Percentiles rank a stretch among this genome's conserved stretches.
phyloP scores from a whole-genome alignment of 805 yeast species.

The Starmerella bacillaris region DNA sequence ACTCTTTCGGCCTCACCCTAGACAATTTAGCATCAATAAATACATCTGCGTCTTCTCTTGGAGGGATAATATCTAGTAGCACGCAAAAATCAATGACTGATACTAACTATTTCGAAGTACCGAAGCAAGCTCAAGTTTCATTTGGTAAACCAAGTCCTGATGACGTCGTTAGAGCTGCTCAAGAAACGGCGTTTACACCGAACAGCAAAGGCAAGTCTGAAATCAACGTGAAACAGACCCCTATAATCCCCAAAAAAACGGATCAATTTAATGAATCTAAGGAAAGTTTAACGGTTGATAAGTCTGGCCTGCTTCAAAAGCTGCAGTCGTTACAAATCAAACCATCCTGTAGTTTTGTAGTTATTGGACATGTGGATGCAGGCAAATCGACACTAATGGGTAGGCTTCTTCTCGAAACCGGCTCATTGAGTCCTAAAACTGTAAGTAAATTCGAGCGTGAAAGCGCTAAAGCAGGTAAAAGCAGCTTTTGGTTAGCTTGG shows the following conservation, averaged over 20 bases:
- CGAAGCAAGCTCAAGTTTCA: constrained; percentile 30
- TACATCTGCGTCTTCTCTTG: no score
- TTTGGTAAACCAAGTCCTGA: constrained; percentile 58
- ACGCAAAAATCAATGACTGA: no score
- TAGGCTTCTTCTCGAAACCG: constrained; percentile 45
- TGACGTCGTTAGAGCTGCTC: constrained; percentile 47
- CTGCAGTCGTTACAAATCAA: constrained; percentile 24
- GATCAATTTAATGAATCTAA: no score
- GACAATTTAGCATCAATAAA: no score
- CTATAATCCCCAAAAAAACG: no score
- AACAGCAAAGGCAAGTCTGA: background rate
- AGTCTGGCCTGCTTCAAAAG: constrained; percentile 29
- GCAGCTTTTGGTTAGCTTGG: constrained; percentile 74
- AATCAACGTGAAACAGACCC: no score
- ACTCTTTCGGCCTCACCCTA: no score
- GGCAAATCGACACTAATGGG: constrained; percentile 75
- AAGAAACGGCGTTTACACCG: constrained; percentile 21
- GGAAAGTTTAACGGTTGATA: no score
- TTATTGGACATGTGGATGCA: constrained; percentile 74
- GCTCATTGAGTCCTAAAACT: constrained; percentile 46
- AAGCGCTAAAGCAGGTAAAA: constrained; percentile 49
- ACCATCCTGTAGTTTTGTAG: constrained; percentile 33
- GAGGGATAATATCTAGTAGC: no score
- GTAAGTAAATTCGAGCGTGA: constrained; percentile 47
- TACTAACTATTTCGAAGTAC: constrained; percentile 19